These are phyloP conservation scores for Adansonia rubrostipa DNA, from an alignment of 441 rosid genomes.

Conservation along the genomic window DNA sequence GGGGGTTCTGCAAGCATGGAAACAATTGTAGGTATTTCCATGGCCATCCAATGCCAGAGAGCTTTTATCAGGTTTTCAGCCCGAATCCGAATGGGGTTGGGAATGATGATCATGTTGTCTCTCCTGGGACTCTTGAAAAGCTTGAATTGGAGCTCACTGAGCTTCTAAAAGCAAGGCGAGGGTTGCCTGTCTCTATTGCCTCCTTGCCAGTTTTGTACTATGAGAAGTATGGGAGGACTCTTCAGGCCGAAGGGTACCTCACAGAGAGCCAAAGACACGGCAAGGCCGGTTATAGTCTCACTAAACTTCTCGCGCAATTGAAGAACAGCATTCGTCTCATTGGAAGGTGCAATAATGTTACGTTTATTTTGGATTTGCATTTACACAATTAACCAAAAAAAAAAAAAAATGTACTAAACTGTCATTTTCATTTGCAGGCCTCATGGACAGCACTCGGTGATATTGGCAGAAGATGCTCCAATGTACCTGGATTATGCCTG, in stretches of 20 bases:
- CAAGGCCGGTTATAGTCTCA: conserved; percentile 70
- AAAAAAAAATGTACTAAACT: no score
- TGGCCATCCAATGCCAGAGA: conserved; percentile 38
- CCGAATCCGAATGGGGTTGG: conserved; percentile 30
- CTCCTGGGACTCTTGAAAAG: conserved; percentile 40
- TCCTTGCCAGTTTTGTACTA: conserved; percentile 70
- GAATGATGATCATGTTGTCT: conserved; percentile 51
- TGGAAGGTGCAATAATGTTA: conserved; percentile 48
- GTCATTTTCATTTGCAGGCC: conserved; percentile 46
- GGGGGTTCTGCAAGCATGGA: conserved; percentile 73
- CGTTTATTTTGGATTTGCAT: no score
- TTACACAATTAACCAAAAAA: no score
- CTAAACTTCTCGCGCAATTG: conserved; percentile 64
- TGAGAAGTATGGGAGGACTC: conserved; percentile 58
- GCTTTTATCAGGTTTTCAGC: conserved; percentile 39
- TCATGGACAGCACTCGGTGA: conserved; percentile 74
- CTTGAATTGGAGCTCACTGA: conserved; percentile 62
- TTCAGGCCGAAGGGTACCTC: conserved; percentile 77
- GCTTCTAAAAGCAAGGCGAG: conserved; percentile 57
- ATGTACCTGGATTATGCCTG: conserved; percentile 45
- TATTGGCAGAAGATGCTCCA: conserved; percentile 62
- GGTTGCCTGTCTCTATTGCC: conserved; percentile 66
- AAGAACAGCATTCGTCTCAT: conserved; percentile 51
- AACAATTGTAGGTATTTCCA: conserved; percentile 64
- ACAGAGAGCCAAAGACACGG: conserved; percentile 81